Percentiles rank a stretch among this genome's conserved stretches.
Evolutionary conservation across 192 early-diverging fungal species (phyloP).

Genomic region (Linnemannia zychae): DNA sequence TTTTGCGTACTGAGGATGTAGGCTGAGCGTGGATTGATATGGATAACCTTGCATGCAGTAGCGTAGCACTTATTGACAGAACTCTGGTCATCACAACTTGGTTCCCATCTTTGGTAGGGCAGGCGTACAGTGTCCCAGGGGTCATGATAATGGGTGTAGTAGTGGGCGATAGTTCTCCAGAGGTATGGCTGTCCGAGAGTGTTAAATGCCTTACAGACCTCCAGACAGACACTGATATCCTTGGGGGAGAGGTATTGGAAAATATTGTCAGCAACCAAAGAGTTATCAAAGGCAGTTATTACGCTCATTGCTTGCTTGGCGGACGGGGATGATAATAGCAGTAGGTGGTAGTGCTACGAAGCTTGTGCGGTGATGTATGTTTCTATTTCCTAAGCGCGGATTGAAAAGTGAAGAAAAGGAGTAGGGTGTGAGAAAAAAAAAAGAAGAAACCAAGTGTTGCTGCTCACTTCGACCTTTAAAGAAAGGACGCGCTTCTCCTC

Average conservation of each 20-base stretch:
- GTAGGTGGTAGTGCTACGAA: too few species aligned
- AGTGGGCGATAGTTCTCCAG: background rate
- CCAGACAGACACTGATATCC: background rate
- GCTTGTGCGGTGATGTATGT: too few species aligned
- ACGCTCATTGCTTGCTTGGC: background rate
- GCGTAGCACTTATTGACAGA: background rate
- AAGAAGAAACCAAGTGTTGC: too few species aligned
- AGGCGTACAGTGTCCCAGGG: background rate
- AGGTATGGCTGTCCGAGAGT: background rate
- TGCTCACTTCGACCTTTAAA: too few species aligned
- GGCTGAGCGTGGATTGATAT: background rate
- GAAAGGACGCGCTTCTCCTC: too few species aligned
- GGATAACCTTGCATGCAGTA: background rate
- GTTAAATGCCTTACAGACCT: background rate
- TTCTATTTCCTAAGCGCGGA: too few species aligned
- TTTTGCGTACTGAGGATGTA: background rate
- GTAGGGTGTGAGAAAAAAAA: too few species aligned
- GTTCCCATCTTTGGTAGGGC: background rate
- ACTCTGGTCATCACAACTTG: background rate
- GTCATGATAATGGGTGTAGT: background rate
- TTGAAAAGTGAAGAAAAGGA: too few species aligned
- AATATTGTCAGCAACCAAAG: background rate
- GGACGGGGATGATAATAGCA: background rate
- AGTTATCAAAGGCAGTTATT: background rate
- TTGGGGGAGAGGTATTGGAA: background rate